Evolutionary conservation across 768 basidiomycete species (phyloP), one percentile per base, ranked within the genome.

Genomic region (Pisolithus microcarpus): DNA sequence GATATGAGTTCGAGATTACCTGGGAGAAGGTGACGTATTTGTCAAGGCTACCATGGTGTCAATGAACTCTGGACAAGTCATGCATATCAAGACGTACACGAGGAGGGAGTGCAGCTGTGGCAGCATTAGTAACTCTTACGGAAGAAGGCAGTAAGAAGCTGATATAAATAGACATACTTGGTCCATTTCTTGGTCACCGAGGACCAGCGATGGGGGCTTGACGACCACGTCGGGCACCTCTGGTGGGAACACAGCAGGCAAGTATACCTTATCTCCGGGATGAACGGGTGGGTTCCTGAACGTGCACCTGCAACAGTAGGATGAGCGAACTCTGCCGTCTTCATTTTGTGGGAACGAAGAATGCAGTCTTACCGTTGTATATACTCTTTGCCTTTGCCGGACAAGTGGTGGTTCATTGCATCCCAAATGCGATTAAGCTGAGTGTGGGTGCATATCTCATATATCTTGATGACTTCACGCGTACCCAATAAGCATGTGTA

Each of bases 101-200:
- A 84, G 70, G 23, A 83, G 70, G 1, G 76, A 70, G 56, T 84
- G 81, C 8, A 83, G 67, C 80, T 83, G 43, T 7, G 47, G 21
- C 24, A 2, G 3, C 3, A 15, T 34, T 11, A 34, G 34, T 5
- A 34, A 34, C 10, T 3, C 10, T 10, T 23, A 30, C 34, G 37
- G 10, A 34, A 28, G 30, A 8, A 10, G 57, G 40, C 16, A 42
- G 43, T 21, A 6, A 38, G 7, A 16, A 7, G 28, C 7, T 23
- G 9, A n/a, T n/a, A 26, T 8, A 7, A 11, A 31, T 7, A 2
- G 21, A 52, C 55, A 6, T 7, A 81, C 80, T 70, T 80, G 72
- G 51, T 75, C 73, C 40, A 69, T 65, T 42, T 78, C 74, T 30
- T 79, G 71, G 6, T 70, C 63, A 4, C 72, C 72, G 16, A 78